Evolutionary conservation across 2,329 filamentous ascomycete species (phyloP).

Genomic region (Dactylellina cionopaga): DNA sequence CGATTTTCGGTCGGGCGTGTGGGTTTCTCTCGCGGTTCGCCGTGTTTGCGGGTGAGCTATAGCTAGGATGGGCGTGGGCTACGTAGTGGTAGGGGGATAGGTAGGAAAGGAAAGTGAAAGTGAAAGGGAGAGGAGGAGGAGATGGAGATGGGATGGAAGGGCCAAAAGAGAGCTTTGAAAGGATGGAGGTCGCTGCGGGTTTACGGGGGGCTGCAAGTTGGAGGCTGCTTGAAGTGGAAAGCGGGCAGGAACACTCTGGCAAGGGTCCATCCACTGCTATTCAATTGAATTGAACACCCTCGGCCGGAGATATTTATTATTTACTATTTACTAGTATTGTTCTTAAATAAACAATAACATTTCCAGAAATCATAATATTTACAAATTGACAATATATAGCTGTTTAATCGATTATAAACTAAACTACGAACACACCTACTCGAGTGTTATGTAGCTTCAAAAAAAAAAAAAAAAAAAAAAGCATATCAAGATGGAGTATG

Average conservation of each 20-base stretch:
- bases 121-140: neutral
- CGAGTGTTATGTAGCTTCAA: no score
- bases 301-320: no score
- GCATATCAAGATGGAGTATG: no score
- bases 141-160: neutral
- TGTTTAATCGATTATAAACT: no score
- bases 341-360: no score
- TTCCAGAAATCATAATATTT: no score
- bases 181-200: conserved; percentile 28
- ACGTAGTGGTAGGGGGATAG: neutral
- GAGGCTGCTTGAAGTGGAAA: conserved; percentile 44
- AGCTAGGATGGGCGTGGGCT: neutral
- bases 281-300: no score
- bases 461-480: no score
- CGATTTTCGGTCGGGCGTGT: conserved; percentile 27
- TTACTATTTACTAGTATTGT: no score
- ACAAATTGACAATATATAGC: no score
- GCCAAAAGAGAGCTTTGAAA: conserved; percentile 16
- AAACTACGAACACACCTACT: no score
- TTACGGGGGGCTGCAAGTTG: conserved; percentile 33
- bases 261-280: no score
- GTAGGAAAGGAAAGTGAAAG: conserved; percentile 1
- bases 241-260: conserved; percentile 18
- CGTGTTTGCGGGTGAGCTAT: conserved; percentile 9
- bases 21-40: conserved; percentile 10